phyloP scores from a whole-genome alignment of 108 stramenopile species.

The Skeletonema grethae region DNA sequence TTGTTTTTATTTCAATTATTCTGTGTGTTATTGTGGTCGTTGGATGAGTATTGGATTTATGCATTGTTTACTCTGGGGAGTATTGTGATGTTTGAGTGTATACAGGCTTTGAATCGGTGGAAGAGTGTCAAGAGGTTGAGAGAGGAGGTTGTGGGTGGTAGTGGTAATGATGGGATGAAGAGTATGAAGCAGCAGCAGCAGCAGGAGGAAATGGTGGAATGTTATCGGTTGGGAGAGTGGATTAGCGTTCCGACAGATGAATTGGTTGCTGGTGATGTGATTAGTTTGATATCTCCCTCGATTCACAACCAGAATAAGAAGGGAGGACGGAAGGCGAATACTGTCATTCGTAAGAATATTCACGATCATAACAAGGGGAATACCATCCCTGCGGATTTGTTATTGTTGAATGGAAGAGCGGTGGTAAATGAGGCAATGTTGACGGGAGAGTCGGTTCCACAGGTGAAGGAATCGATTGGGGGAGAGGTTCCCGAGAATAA shows the following conservation, averaged over 20 bases:
- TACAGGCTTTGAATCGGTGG: constrained; percentile 86
- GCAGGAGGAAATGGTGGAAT: constrained; percentile 41
- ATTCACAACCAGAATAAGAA: constrained; percentile 5
- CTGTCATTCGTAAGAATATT: constrained; percentile 13
- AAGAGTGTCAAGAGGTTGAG: constrained; percentile 82
- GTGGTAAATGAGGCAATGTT: constrained; percentile 98
- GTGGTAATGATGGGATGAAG: constrained; percentile 21
- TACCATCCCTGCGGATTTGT: constrained; percentile 86
- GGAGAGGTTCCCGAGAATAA: constrained; percentile 34
- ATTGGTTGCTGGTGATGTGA: constrained; percentile 92
- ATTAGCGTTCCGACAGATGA: constrained; percentile 56
- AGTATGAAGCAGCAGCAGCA: background rate
- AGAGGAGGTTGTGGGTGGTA: constrained; percentile 45
- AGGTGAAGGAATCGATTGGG: constrained; percentile 79
- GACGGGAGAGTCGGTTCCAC: constrained; percentile 95
- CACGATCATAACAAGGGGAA: constrained; percentile 44
- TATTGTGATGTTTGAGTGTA: constrained; percentile 92
- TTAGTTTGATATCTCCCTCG: constrained; percentile 59
- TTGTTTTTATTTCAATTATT: constrained; percentile 99
- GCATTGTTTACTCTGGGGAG: constrained; percentile 92
- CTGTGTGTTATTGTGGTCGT: constrained; percentile 93
- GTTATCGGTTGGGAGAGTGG: constrained; percentile 77
- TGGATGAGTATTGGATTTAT: constrained; percentile 99
- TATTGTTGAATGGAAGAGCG: constrained; percentile 84
- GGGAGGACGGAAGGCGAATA: background rate